Conservation (phyloP, 2,329 filamentous ascomycete genomes). For the Exophiala sideris region DNA sequence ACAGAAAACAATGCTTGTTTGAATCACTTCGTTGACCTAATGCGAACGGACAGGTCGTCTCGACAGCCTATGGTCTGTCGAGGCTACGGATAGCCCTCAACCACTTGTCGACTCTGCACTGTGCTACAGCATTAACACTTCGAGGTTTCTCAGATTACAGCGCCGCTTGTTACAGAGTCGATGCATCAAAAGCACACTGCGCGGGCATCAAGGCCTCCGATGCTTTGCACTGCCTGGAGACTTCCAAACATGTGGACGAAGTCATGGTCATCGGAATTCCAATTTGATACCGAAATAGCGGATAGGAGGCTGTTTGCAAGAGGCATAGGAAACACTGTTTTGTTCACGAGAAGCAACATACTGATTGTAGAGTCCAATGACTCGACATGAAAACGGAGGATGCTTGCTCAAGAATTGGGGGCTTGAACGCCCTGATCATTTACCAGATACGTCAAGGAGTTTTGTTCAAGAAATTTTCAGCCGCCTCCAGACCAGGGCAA, state of each 20-base stretch:
- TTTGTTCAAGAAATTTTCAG: slow-evolving; percentile 3
- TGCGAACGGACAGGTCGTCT: slow-evolving; percentile 10
- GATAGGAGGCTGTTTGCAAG: slow-evolving; percentile 19
- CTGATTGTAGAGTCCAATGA: slow-evolving; percentile 19
- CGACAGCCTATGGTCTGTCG: background rate
- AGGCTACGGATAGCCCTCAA: background rate
- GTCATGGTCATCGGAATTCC: background rate
- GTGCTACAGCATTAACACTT: slow-evolving; percentile 12
- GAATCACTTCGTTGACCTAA: slow-evolving; percentile 7
- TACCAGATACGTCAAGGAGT: background rate
- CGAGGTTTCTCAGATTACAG: slow-evolving; percentile 16
- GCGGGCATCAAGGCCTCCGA: background rate
- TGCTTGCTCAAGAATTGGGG: slow-evolving; percentile 11
- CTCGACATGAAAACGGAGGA: slow-evolving; percentile 20
- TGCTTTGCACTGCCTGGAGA: background rate
- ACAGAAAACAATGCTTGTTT: slow-evolving; percentile 1
- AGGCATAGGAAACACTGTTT: slow-evolving; percentile 13
- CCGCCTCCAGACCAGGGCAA: slow-evolving; percentile 4
- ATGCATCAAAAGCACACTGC: background rate
- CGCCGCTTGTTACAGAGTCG: background rate
- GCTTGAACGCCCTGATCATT: slow-evolving; percentile 5
- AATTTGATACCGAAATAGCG: slow-evolving; percentile 10
- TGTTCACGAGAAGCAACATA: background rate
- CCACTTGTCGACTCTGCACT: slow-evolving; percentile 1
- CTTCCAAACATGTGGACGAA: slow-evolving; percentile 1